A percentile compares a stretch with the other conserved stretches of the same genome.
phyloP scores from a whole-genome alignment of 768 basidiomycete genomes.

The Amanita molliuscula region DNA sequence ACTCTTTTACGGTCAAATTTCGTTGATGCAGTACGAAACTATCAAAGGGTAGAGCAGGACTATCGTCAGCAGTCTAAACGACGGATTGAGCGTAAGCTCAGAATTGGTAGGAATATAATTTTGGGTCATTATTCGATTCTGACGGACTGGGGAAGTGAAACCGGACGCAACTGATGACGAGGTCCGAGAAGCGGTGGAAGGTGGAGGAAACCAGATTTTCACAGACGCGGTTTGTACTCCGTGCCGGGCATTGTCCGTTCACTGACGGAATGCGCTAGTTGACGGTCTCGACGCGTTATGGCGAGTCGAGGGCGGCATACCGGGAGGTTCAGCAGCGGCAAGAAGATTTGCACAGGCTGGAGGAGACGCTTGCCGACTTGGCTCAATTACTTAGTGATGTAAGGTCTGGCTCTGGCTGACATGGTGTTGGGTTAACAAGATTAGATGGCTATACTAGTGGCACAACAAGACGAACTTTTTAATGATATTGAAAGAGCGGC shows the following conservation, averaged over 20 bases:
- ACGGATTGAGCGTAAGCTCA: conserved; percentile 66
- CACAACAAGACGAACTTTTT: conserved; percentile 74
- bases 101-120: conserved; percentile 44
- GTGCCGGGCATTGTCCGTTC: conserved; percentile 1
- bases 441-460: conserved; percentile 71
- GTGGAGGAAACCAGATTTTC: conserved; percentile 63
- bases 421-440: background rate
- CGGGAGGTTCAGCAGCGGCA: conserved; percentile 86
- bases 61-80: conserved; percentile 53
- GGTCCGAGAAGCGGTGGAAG: conserved; percentile 59
- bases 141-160: conserved; percentile 49
- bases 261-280: conserved; percentile 31
- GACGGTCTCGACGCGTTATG: conserved; percentile 70
- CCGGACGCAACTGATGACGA: conserved; percentile 81
- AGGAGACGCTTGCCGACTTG: conserved; percentile 80
- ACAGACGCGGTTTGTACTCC: conserved; percentile 47
- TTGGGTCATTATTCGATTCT: background rate
- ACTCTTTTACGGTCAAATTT: conserved; percentile 58
- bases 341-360: conserved; percentile 76
- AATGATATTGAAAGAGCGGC: conserved; percentile 54
- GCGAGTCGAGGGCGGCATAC: conserved; percentile 71
- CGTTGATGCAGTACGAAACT: conserved; percentile 65
- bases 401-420: conserved; percentile 9
- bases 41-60: conserved; percentile 68
- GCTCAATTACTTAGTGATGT: conserved; percentile 85